phyloP scores from a whole-genome alignment of 768 basidiomycete species.

The Suillus sp. region DNA sequence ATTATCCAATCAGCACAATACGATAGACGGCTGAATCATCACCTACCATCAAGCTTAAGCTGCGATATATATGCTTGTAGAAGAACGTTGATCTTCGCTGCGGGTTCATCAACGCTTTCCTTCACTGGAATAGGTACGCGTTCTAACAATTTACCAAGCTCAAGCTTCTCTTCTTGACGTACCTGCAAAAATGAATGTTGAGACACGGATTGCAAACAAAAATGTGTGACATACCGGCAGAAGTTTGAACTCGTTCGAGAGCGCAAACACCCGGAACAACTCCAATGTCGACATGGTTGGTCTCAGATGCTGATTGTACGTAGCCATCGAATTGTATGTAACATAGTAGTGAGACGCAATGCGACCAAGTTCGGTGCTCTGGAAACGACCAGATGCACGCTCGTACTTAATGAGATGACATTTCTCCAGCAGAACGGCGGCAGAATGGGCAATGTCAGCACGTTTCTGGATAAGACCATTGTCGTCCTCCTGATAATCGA shows the following conservation, averaged over 20 bases:
- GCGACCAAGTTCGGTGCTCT: constrained; percentile 88
- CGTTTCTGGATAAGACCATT: constrained; percentile 84
- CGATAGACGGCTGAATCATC: not conserved
- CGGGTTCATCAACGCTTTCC: constrained; percentile 93
- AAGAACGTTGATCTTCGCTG: constrained; percentile 96
- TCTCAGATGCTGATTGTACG: constrained; percentile 92
- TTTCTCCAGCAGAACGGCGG: constrained; percentile 91
- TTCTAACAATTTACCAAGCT: constrained; percentile 87
- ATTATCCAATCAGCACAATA: not conserved
- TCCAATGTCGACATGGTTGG: constrained; percentile 88
- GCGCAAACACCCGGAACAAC: constrained; percentile 92
- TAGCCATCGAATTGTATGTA: constrained; percentile 93
- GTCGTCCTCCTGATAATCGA: constrained; percentile 91
- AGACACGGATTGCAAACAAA: constrained; percentile 2
- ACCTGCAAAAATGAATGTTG: constrained; percentile 40
- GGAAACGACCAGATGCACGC: constrained; percentile 82
- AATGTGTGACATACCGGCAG: constrained; percentile 58
- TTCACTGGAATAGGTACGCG: constrained; percentile 97
- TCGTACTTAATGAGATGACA: constrained; percentile 95
- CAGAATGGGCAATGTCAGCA: constrained; percentile 91
- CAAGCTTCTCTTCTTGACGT: constrained; percentile 83
- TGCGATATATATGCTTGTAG: constrained; percentile 94
- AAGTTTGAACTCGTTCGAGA: constrained; percentile 94
- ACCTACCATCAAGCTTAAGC: constrained; percentile 82
- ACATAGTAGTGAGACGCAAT: constrained; percentile 98